phyloP scores from a whole-genome alignment of 257 asterid genomes.

The Coffea canephora region DNA sequence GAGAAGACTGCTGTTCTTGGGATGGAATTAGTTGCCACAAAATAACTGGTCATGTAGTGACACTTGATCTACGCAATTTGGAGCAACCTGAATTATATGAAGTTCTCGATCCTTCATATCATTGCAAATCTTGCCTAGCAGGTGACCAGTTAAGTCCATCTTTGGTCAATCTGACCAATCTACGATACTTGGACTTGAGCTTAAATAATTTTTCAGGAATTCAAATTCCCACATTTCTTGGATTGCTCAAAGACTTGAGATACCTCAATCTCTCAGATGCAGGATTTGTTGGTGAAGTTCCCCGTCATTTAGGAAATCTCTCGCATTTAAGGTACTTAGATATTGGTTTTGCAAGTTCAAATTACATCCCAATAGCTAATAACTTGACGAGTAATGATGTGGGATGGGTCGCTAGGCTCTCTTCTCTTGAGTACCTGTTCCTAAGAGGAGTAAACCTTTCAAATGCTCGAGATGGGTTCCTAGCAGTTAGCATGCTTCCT shows the following conservation, averaged over 20 bases:
- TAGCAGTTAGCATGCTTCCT: neutral
- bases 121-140: neutral
- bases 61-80: too few species aligned
- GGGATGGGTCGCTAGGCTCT: constrained; percentile 7
- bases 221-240: too few species aligned
- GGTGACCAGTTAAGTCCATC: constrained; percentile 19
- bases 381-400: constrained; percentile 6
- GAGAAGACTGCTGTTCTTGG: too few species aligned
- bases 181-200: too few species aligned
- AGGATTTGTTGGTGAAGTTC: neutral
- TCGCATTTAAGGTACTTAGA: constrained; percentile 15
- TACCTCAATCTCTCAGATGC: too few species aligned
- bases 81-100: too few species aligned
- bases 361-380: too few species aligned
- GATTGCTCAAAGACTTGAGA: too few species aligned
- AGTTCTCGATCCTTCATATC: rapidly evolving
- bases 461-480: constrained; percentile 5
- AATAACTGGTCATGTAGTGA: too few species aligned
- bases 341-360: neutral
- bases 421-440: constrained; percentile 11
- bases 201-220: too few species aligned
- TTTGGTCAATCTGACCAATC: constrained; percentile 1
- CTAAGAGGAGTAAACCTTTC: neutral
- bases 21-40: too few species aligned
- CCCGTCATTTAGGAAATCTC: constrained; percentile 22